phyloP scores from a whole-genome alignment of 108 stramenopile species.

The Parietichytrium sp. region DNA sequence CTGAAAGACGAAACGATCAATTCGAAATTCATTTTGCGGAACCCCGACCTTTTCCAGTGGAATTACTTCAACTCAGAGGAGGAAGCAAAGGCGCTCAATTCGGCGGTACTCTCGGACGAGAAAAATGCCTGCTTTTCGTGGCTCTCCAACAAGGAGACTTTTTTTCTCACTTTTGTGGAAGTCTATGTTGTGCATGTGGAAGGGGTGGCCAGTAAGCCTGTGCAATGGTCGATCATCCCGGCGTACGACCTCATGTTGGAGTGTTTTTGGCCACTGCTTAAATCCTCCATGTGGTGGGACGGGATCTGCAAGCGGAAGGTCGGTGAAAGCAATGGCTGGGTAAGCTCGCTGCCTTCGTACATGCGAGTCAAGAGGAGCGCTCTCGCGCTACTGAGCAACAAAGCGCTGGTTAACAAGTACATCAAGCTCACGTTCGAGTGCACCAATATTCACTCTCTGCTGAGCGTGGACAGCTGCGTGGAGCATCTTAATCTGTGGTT shows the following conservation, averaged over 20 bases:
- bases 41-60: constrained; percentile 26
- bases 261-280: constrained; percentile 32
- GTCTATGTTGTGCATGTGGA: constrained; percentile 29
- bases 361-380: constrained; percentile 26
- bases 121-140: constrained; percentile 21
- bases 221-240: neutral
- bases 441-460: neutral
- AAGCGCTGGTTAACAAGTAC: neutral
- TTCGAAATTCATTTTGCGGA: constrained; percentile 20
- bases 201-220: neutral
- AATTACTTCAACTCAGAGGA: constrained; percentile 36
- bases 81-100: neutral
- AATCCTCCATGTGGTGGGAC: constrained; percentile 38
- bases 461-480: constrained; percentile 38
- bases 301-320: constrained; percentile 27
- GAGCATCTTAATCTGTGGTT: constrained; percentile 36
- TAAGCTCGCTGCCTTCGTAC: constrained; percentile 19
- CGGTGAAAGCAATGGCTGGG: constrained; percentile 29
- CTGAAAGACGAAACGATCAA: too few relatives aligned
- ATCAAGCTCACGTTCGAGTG: constrained; percentile 27
- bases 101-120: neutral
- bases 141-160: constrained; percentile 17
- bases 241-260: constrained; percentile 17
- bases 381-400: constrained; percentile 35
- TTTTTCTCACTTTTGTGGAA: constrained; percentile 28